These are phyloP conservation scores for Mycena polygramma DNA, from an alignment of 768 basidiomycete genomes.

Conservation along the genomic window DNA sequence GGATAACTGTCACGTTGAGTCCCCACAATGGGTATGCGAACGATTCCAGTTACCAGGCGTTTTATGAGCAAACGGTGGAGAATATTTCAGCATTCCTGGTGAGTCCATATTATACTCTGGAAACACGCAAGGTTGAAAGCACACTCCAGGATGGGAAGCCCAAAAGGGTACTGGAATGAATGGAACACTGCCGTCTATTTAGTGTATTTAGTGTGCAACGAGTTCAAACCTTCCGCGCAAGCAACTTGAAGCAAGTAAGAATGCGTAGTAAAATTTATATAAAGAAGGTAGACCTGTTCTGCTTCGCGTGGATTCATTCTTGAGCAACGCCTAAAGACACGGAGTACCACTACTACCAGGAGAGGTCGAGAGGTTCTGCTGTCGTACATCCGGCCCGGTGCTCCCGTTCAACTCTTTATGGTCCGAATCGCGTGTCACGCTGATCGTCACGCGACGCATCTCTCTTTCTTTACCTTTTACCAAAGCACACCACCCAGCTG, in stretches of 20 bases:
- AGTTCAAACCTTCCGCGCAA: conserved; percentile 53
- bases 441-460: too few relatives aligned
- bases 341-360: too few relatives aligned
- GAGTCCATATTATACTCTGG: not conserved
- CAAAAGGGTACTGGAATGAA: conserved; percentile 34
- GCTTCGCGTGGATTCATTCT: too few relatives aligned
- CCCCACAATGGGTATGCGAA: conserved; percentile 74
- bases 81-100: conserved; percentile 68
- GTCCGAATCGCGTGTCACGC: not conserved
- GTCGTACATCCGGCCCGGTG: too few relatives aligned
- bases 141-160: conserved; percentile 50
- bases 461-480: conserved; percentile 27
- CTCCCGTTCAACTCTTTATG: too few relatives aligned
- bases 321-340: too few relatives aligned
- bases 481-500: conserved; percentile 39
- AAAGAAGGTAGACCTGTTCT: too few relatives aligned
- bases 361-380: too few relatives aligned
- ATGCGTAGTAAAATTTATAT: too few relatives aligned
- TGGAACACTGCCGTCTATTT: not conserved
- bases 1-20: conserved; percentile 68
- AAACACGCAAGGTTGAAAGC: too few relatives aligned
- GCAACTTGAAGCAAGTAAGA: too few relatives aligned
- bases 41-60: conserved; percentile 65
- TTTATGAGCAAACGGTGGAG: conserved; percentile 67
- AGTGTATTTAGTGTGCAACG: conserved; percentile 33